Evolutionary conservation across 441 rosid genomes (phyloP), one percentile per base, ranked within the genome.

Genomic region (Pelargonium hybrid): DNA sequence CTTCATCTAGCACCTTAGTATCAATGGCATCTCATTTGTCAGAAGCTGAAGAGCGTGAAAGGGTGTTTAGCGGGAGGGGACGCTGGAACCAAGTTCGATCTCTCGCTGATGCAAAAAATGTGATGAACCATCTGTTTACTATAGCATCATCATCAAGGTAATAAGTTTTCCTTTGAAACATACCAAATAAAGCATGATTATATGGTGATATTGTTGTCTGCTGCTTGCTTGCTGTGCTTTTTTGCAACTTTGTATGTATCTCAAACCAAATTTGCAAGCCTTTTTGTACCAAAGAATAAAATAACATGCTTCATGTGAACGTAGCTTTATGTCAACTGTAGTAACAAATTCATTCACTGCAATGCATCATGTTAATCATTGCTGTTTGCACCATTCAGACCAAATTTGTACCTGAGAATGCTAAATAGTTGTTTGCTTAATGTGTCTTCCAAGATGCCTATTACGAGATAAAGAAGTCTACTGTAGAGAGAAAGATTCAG

Each of bases 1-100:
- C 96, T 70, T 87, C 99, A 57, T 92, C 99, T 74, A 86, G 85
- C 78, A 82, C 97, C 45, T 63, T 94, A 68, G 98, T 94, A 69
- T 84, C 97, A 54, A 94, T 94, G 99, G 98, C 99, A 73, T 89
- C 99, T 18, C 99, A 94, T 5, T 77, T 94, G 68, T 94, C 98
- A 29, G 98, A 92, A 84, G 98, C 98, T 65, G 98, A 94, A 83
- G 98, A 94, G 75, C 85, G 94, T 17, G 98, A 88, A 77, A 87
- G 95, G 45, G 77, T 85, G 37, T 90, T 92, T 76, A 84, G 88
- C 76, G 99, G 98, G 57, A 89, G 87, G 75, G 99, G 99, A 26
- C 92, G 97, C 59, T 94, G 99, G 99, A 92, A 92, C 76, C 98
- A 92, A 81, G 86, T 94, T 68, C 88, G 96, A 7, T 87, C 98